These are phyloP conservation scores for Malassezia dermatis DNA, from an alignment of 1,284 basidiomycete species.

Conservation along the genomic window DNA sequence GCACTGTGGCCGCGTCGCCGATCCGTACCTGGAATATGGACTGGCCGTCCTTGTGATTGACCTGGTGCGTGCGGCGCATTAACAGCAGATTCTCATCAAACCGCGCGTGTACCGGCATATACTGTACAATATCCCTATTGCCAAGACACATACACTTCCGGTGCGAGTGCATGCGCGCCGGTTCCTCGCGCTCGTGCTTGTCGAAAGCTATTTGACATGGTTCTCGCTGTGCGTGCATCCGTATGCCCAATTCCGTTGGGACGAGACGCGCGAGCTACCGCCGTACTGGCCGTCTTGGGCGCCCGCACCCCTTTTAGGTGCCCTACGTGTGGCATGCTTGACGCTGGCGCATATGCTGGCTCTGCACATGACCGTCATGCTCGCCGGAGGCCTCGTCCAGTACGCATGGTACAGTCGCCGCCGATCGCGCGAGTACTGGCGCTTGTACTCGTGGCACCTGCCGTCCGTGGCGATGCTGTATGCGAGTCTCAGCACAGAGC, in stretches of 20 bases:
- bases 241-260: background rate
- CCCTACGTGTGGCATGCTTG: background rate
- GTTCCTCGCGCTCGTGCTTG: constrained; percentile 11
- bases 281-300: background rate
- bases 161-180: constrained; percentile 1
- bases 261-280: background rate
- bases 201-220: constrained; percentile 19
- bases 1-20: constrained; percentile 10
- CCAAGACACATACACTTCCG: background rate
- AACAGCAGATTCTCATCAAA: constrained; percentile 16
- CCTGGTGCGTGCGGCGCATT: constrained; percentile 4
- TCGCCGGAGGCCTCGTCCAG: background rate
- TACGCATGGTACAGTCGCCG: background rate
- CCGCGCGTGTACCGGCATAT: constrained; percentile 21
- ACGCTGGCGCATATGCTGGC: constrained; percentile 4
- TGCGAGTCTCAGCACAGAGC: constrained; percentile 8
- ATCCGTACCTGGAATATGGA: constrained; percentile 22
- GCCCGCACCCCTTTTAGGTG: background rate
- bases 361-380: background rate
- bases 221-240: constrained; percentile 15
- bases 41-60: constrained; percentile 16
- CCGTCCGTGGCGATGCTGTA: constrained; percentile 17
- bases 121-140: constrained; percentile 12
- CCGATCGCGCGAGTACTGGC: background rate
- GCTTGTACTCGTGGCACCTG: background rate